Base-by-base conservation (phyloP, 768 basidiomycete genomes). In the Tricholoma bakamatsutake region DNA sequence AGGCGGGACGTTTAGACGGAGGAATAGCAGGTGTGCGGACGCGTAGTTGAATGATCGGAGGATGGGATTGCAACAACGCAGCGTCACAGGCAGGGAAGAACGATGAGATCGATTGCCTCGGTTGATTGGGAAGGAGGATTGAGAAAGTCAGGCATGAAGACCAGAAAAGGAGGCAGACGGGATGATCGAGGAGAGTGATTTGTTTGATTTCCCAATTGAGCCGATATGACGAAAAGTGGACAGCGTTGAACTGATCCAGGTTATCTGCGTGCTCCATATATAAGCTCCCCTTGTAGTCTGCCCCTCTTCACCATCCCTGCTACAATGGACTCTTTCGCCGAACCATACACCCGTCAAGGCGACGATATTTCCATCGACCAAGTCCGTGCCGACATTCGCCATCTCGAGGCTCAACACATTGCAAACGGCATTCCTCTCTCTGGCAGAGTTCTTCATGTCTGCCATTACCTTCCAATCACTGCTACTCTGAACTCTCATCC, bases 371-470 rank as follows among this genome's bases (percentile, higher is more conserved):
- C 83, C 42, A 78, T 89, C 65, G 80, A 81, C 56, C 81, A 87
- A 65, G 85, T 97, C 65, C 83, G 88, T 47, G 78, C 78, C 4
- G 84, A 88, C 61, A 87, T 97, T 53, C 71, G 67, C 34, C 71
- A 76, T 8, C 85, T 95, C 66, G 89, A 96, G 71, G 79, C 79
- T 0, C 78, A 87, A 53, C 88, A 90, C 69, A 74, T 72, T 53
- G 79, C 80, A 1, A 82, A 86, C 55, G 88, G 85, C 42, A 82
- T 88, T 54, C 76, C 82, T 1, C 81, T 97, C 42, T 88, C 87
- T 4, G 95, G 94, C 1, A 83, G 95, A 42, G 89, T 97, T 68
- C 81, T 98, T 64, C 95, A 96, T 63, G 86, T 97, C 59, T 88
- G 85, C 73, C 93, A 94, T 70, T 90, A 93, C 66, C 85, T 95